phyloP scores from a whole-genome alignment of 768 basidiomycete species.

The Leccinum obscurum region DNA sequence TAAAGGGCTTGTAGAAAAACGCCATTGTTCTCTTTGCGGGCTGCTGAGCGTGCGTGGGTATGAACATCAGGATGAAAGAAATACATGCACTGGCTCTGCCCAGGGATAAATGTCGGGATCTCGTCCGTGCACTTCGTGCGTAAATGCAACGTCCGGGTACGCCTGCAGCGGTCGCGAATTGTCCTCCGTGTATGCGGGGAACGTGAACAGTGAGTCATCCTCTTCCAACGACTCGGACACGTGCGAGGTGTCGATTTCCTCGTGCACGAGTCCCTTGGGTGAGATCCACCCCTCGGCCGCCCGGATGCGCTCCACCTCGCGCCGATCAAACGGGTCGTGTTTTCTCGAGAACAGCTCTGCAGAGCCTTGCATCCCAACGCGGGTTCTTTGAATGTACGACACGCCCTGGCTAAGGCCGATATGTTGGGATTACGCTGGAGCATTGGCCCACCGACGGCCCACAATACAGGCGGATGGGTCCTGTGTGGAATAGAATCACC shows the following conservation, averaged over 20 bases:
- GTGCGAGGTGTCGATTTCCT: slow-evolving; percentile 83
- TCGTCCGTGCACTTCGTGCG: background rate
- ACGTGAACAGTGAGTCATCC: slow-evolving; percentile 12
- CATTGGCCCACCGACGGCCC: too few species aligned
- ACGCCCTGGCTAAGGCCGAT: too few species aligned
- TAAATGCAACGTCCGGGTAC: slow-evolving; percentile 14
- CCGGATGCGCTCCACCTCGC: slow-evolving; percentile 85
- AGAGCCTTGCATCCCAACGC: slow-evolving; percentile 50
- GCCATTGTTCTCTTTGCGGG: slow-evolving; percentile 22
- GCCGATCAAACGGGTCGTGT: slow-evolving; percentile 88
- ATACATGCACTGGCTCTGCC: slow-evolving; percentile 17
- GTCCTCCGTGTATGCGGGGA: slow-evolving; percentile 8
- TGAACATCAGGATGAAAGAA: background rate
- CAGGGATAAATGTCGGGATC: slow-evolving; percentile 24
- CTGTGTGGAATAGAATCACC: too few species aligned
- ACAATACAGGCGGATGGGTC: too few species aligned
- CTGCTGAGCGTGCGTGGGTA: slow-evolving; percentile 15
- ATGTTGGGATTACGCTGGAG: too few species aligned
- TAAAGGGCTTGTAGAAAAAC: slow-evolving; percentile 31
- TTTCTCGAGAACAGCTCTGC: slow-evolving; percentile 72
- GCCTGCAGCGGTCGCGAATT: background rate
- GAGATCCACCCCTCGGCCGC: slow-evolving; percentile 94
- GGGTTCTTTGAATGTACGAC: too few species aligned
- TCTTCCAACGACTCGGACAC: slow-evolving; percentile 12
- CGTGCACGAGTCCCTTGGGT: slow-evolving; percentile 86